A percentile compares a stretch with the other conserved stretches of the same genome.
Conservation (phyloP, 1,139 yeast genomes). For the Yamadazyma dendronema region DNA sequence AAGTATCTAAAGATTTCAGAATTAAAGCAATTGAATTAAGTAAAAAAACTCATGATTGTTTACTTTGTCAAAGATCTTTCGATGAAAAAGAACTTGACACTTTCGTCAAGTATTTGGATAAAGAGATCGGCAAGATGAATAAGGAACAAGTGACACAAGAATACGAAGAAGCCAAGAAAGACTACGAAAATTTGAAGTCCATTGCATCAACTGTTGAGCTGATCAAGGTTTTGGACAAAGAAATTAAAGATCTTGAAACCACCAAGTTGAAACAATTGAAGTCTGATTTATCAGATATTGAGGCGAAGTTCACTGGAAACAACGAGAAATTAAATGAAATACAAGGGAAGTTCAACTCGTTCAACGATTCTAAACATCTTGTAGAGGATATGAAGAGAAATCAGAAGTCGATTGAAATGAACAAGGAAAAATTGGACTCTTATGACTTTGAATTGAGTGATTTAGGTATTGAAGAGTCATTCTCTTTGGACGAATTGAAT, state of each 20-base stretch:
- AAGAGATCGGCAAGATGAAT: slow-evolving; percentile 35
- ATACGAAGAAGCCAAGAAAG: slow-evolving; percentile 31
- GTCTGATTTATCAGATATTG: slow-evolving; percentile 4
- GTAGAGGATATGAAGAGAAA: slow-evolving; percentile 17
- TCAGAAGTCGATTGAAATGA: slow-evolving; percentile 12
- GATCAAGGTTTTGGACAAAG: slow-evolving; percentile 21
- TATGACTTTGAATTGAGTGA: slow-evolving; percentile 33
- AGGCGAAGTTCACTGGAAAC: slow-evolving; percentile 2
- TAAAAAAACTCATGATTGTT: slow-evolving; percentile 52
- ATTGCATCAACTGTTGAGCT: slow-evolving; percentile 29
- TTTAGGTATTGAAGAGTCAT: slow-evolving; percentile 37
- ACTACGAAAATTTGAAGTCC: slow-evolving; percentile 25
- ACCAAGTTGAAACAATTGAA: slow-evolving; percentile 6
- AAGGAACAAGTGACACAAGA: slow-evolving; percentile 36
- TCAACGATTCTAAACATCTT: slow-evolving; percentile 11
- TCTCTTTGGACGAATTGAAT: slow-evolving; percentile 34
- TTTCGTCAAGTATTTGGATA: slow-evolving; percentile 34
- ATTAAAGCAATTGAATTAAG: slow-evolving; percentile 64
- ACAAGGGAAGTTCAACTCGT: slow-evolving; percentile 11
- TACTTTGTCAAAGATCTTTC: slow-evolving; percentile 65
- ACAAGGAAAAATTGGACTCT: slow-evolving; percentile 10
- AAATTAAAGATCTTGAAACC: slow-evolving; percentile 5
- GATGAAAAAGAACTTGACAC: slow-evolving; percentile 34
- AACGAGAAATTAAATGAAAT: slow-evolving; percentile 11
- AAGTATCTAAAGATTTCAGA: slow-evolving; percentile 65